Evolutionary conservation across 306 rosid species (phyloP).

Genomic region (Geum urbanum): DNA sequence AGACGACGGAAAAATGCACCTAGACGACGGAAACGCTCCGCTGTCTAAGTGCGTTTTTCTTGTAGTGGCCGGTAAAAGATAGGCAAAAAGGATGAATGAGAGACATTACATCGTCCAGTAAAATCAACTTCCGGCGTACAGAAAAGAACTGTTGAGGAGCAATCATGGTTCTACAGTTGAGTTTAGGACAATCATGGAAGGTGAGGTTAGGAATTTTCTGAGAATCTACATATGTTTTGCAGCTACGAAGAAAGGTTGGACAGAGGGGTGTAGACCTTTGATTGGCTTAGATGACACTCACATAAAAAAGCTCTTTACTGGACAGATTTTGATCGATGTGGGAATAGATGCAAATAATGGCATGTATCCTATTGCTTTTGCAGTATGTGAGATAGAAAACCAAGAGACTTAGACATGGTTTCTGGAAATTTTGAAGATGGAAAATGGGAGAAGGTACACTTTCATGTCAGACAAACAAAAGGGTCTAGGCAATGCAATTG

Average conservation of each 20-base stretch:
- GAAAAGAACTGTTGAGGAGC: background rate
- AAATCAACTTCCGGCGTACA: background rate
- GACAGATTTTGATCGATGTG: background rate
- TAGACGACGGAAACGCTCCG: too few species aligned
- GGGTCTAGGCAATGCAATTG: background rate
- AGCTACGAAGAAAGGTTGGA: background rate
- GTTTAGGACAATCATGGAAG: background rate
- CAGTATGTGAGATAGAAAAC: too few species aligned
- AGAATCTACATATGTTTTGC: background rate
- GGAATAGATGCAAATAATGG: background rate
- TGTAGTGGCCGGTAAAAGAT: too few species aligned
- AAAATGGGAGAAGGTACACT: background rate
- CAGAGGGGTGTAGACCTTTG: background rate
- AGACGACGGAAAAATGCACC: too few species aligned
- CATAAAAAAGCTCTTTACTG: background rate
- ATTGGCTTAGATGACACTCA: background rate
- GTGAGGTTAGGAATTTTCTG: background rate
- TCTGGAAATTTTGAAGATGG: background rate
- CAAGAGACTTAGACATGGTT: background rate
- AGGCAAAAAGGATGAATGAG: background rate
- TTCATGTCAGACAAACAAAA: background rate
- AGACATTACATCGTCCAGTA: background rate
- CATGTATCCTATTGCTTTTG: background rate
- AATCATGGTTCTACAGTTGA: background rate
- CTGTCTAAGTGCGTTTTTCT: too few species aligned